These are phyloP conservation scores for Takakia lepidozioides DNA, from an alignment of 225 moss, liverwort and hornwort genomes.

Conservation along the genomic window DNA sequence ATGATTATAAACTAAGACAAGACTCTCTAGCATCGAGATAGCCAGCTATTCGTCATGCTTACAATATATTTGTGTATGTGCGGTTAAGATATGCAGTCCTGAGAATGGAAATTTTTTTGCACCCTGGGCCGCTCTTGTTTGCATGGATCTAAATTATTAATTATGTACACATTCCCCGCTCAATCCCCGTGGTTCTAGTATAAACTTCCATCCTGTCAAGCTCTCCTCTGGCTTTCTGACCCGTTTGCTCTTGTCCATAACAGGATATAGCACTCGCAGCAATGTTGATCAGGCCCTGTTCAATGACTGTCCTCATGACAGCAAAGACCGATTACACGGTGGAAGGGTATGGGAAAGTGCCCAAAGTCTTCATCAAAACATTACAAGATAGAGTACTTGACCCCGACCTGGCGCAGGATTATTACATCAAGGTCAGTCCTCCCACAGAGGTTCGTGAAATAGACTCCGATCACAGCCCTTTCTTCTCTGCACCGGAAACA, in stretches of 20 bases:
- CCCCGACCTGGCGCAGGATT: slow-evolving; percentile 16
- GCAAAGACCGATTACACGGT: slow-evolving; percentile 23
- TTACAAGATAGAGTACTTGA: slow-evolving; percentile 19
- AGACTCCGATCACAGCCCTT: slow-evolving; percentile 37
- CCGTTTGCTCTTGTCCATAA: neutral
- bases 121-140: too few relatives aligned
- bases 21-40: too few relatives aligned
- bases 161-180: too few relatives aligned
- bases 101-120: too few relatives aligned
- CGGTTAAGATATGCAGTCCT: too few relatives aligned
- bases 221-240: too few relatives aligned
- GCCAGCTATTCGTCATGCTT: too few relatives aligned
- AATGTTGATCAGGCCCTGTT: slow-evolving; percentile 22
- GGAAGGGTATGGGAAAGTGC: slow-evolving; percentile 22
- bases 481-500: slow-evolving; percentile 22
- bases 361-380: slow-evolving; percentile 32
- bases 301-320: slow-evolving; percentile 20
- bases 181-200: too few relatives aligned
- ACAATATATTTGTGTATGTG: too few relatives aligned
- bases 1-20: too few relatives aligned
- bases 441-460: slow-evolving; percentile 25
- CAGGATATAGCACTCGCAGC: slow-evolving; percentile 42
- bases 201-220: too few relatives aligned
- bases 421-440: slow-evolving; percentile 20
- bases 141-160: too few relatives aligned